Conservation (phyloP, 2,329 filamentous ascomycete genomes). For the Tolypocladium nubicola region DNA sequence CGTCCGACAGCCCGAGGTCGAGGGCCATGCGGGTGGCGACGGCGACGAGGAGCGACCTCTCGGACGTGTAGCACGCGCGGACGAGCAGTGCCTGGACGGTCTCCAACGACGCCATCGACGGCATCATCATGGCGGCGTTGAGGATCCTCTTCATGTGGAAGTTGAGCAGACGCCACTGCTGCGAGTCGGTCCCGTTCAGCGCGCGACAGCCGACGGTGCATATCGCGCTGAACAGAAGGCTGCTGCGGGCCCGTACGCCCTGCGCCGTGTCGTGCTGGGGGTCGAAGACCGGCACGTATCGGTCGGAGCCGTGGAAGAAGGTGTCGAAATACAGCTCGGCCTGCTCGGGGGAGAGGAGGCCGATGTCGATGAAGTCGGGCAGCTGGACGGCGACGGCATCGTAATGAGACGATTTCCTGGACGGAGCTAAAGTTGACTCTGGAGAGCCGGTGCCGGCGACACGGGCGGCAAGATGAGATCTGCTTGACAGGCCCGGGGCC, state of each 20-base stretch:
- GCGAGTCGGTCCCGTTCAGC: slow-evolving; percentile 24
- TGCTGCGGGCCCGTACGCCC: slow-evolving; percentile 33
- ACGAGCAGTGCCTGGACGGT: slow-evolving; percentile 40
- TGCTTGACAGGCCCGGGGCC: neutral
- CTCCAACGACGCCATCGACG: slow-evolving; percentile 26
- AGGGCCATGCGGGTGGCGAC: slow-evolving; percentile 40
- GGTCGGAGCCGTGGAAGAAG: slow-evolving; percentile 16
- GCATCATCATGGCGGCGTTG: slow-evolving; percentile 20
- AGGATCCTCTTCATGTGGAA: slow-evolving; percentile 32
- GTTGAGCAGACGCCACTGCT: slow-evolving; percentile 29
- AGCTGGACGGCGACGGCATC: neutral
- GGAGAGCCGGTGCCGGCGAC: neutral
- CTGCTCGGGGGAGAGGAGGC: slow-evolving; percentile 11
- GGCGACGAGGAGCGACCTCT: slow-evolving; percentile 37
- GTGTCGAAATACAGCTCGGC: slow-evolving; percentile 11
- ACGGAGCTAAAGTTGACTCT: neutral
- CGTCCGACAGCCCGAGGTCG: slow-evolving; percentile 32
- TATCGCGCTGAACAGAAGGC: slow-evolving; percentile 39
- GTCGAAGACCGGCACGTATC: slow-evolving; percentile 16
- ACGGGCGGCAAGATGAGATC: neutral
- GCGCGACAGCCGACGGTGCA: slow-evolving; percentile 41
- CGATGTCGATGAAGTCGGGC: slow-evolving; percentile 11
- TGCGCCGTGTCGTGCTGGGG: slow-evolving; percentile 29
- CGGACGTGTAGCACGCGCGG: slow-evolving; percentile 40
- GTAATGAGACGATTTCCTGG: neutral